Conservation (phyloP, 257 asterid species). For the Solanum pinnatisectum region DNA sequence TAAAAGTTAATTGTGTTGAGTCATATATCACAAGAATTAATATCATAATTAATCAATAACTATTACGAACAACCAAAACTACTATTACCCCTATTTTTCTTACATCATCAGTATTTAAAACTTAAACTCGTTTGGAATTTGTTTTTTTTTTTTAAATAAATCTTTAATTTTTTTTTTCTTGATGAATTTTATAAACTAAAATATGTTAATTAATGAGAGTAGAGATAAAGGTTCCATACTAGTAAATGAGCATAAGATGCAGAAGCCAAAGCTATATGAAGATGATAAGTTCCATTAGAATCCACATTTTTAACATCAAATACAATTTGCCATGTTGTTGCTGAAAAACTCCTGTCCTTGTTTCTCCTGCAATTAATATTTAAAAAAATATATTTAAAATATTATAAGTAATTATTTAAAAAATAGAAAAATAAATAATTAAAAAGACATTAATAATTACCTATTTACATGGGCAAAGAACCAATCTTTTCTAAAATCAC, state of each 20-base stretch:
- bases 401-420: not conserved
- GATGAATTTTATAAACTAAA: not conserved
- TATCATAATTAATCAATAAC: not conserved
- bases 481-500: constrained; percentile 24
- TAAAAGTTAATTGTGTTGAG: not conserved
- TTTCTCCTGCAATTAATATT: constrained; percentile 23
- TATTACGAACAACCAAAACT: too few species aligned
- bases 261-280: constrained; percentile 68
- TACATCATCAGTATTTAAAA: too few species aligned
- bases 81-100: too few species aligned
- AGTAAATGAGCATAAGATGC: constrained; percentile 41
- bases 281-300: constrained; percentile 23
- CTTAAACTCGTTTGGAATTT: too few species aligned
- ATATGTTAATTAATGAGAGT: not conserved
- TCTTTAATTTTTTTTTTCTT: not conserved
- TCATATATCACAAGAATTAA: not conserved
- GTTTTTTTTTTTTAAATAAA: too few species aligned
- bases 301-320: constrained; percentile 27
- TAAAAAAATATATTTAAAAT: not conserved
- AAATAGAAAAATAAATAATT: not conserved
- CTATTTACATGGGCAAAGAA: constrained; percentile 29
- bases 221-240: constrained; percentile 14
- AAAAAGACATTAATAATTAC: not conserved
- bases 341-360: not conserved
- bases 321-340: constrained; percentile 61